Evolutionary conservation across 1,284 basidiomycete genomes (phyloP), one percentile per base, ranked within the genome.

Genomic region (Macrocybe sp.): DNA sequence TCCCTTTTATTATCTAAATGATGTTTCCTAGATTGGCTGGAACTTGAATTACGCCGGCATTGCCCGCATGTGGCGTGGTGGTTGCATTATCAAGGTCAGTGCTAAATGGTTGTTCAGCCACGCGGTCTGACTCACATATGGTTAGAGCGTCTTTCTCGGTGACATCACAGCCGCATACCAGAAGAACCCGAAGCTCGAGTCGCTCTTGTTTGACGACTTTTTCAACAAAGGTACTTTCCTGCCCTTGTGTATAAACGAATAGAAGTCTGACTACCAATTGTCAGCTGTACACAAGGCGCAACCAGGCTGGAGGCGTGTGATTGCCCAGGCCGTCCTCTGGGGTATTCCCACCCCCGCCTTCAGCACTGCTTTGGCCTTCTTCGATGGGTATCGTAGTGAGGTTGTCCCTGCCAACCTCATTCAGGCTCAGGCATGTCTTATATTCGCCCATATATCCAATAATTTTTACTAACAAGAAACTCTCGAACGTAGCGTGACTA

Each of bases 1-100:
- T 56, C 6, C 41, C 2, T 9, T 32, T 30, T 32, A 39, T 41
- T 52, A 11, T 46, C 32, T 57, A 32, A 43, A 33, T 6, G 14
- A 36, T 14, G 28, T 41, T 40, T 12, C 55, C 6, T 53, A 89
- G 85, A 63, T 85, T 56, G 67, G 64, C 56, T 93, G 91, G 90
- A 82, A 88, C 65, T 72, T 93, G 64, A 93, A 93, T 78, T 97
- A 97, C 68, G 89, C 94, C 62, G 94, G 94, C 55, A 98, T 99
- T 66, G 97, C 97, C 44, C 85, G 81, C 59, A 99, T 99, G 93
- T 99, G 97, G 97, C 92, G 96, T 64, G 97, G 97, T 59, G 97
- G 97, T 57, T 99, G 97, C 73, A 99, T 99, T 71, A 99, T 99
- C 82, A 93, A 94, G 79, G 83, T 76, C 44, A 30, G 51, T 53